Base-by-base conservation (phyloP, 495 filamentous ascomycete genomes). In the Aspergillus campestris region DNA sequence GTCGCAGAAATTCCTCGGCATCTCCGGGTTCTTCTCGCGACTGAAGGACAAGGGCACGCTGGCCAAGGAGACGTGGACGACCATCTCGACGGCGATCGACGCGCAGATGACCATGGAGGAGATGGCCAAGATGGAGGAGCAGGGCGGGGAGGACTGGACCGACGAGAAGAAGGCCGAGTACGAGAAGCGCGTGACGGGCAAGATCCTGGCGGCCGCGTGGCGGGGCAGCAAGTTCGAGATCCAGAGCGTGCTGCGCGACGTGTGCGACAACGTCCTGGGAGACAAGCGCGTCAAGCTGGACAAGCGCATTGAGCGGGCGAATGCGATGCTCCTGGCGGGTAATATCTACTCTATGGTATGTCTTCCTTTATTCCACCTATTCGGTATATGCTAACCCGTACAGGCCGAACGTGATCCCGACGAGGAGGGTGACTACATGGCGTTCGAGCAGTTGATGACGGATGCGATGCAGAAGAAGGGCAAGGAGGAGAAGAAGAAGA, bases 191-290 rank as follows among this genome's bases (percentile, higher is more conserved):
- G 90, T 97, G 2, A 99, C 92, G 27, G 92, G 92, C 42, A 97
- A 99, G 76, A 95, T 99, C 48, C 78, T 99, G n/a, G 94, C 89
- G 7, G 92, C 92, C 13, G 92, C 94, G 14, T 99, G 92, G 94
- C 74, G 89, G 44, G 94, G 94, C 38, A 91, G 86, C 76, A 94
- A 89, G 71, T 96, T 91, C 55, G 92, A 99, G 73, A 97, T 99
- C 53, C 94, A 97, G 70, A 83, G 90, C 47, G 94, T 99, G 42
- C 64, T 99, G 50, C 73, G 90, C 30, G 91, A 95, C 45, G 90
- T 96, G 10, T 94, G 87, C 67, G 79, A 82, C 38, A 75, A 74
- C 52, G 71, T 82, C 10, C 56, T 83, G 35, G 69, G 77, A 38
- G 92, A 97, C 58, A 95, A 94, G 75, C 79, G 75, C 51, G 83